A percentile compares a stretch with the other conserved stretches of the same genome.
Evolutionary conservation across 495 filamentous ascomycete genomes (phyloP).

Genomic region (Lichina pygmaea): DNA sequence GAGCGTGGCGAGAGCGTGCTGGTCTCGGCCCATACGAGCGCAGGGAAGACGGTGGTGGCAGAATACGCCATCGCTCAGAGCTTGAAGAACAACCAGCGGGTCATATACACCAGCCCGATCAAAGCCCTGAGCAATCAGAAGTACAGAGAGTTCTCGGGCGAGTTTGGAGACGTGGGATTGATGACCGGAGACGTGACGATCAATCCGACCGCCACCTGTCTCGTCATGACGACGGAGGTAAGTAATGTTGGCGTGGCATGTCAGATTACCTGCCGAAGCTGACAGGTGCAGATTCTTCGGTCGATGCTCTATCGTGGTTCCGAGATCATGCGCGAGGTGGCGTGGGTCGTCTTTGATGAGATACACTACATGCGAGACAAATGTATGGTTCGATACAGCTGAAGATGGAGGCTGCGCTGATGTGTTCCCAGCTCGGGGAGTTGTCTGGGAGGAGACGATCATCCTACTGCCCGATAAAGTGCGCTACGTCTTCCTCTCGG

Average conservation of each 20-base stretch:
- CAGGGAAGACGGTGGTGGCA: slow-evolving; percentile 91
- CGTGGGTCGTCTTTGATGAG: slow-evolving; percentile 94
- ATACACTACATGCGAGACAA: slow-evolving; percentile 97
- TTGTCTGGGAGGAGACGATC: slow-evolving; percentile 98
- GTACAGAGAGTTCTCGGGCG: slow-evolving; percentile 80
- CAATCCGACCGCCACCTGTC: slow-evolving; percentile 88
- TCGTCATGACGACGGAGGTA: slow-evolving; percentile 93
- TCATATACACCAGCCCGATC: slow-evolving; percentile 98
- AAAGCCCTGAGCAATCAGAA: slow-evolving; percentile 98
- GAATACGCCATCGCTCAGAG: slow-evolving; percentile 97
- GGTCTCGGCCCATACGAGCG: slow-evolving; percentile 91
- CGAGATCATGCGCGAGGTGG: slow-evolving; percentile 97
- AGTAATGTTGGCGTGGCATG: background rate
- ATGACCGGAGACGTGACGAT: slow-evolving; percentile 99
- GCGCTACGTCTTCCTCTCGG: slow-evolving; percentile 90
- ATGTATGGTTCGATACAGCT: slow-evolving; percentile 10
- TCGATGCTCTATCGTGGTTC: slow-evolving; percentile 97
- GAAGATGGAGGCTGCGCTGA: background rate
- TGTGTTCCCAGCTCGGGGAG: slow-evolving; percentile 35
- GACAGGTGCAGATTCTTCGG: slow-evolving; percentile 40
- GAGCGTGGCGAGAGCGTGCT: slow-evolving; percentile 86
- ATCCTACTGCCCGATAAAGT: slow-evolving; percentile 95
- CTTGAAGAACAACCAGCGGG: slow-evolving; percentile 85
- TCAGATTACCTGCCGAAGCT: background rate
- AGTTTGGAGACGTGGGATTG: slow-evolving; percentile 89